Evolutionary conservation across 176 grass and related monocot species (phyloP).

Genomic region (Oropetium thomaeum): DNA sequence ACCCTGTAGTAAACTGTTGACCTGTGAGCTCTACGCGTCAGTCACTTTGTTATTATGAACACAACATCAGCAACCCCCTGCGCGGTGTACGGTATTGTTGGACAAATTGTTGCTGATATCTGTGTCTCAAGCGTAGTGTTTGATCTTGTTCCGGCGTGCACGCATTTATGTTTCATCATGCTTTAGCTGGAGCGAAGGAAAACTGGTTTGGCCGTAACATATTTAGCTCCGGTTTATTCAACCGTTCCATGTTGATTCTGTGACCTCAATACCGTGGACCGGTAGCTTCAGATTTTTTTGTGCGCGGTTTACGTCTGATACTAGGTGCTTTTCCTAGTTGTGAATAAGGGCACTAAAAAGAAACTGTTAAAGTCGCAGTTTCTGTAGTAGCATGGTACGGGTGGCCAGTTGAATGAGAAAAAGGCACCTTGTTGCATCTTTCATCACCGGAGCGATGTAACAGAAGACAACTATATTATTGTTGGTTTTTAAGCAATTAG

Average conservation of each 20-base stretch:
- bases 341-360: not conserved
- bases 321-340: not conserved
- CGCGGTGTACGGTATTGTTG: too few relatives aligned
- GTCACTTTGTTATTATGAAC: not conserved
- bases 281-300: not conserved
- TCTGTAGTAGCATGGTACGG: too few relatives aligned
- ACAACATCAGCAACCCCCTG: too few relatives aligned
- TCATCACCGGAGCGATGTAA: too few relatives aligned
- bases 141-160: not conserved
- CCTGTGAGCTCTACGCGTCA: not conserved
- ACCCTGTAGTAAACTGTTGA: not conserved
- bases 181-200: not conserved
- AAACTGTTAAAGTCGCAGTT: too few relatives aligned
- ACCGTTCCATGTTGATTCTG: not conserved
- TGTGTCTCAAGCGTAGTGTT: not conserved
- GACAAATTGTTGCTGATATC: not conserved
- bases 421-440: too few relatives aligned
- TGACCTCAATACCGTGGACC: slow-evolving; percentile 16
- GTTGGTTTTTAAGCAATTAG: too few relatives aligned
- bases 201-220: slow-evolving; percentile 2
- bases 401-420: too few relatives aligned
- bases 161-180: not conserved
- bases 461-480: too few relatives aligned
- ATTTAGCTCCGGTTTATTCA: not conserved
- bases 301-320: not conserved